These are phyloP conservation scores for Metroxylon sagu DNA, from an alignment of 176 grass and related monocot species.

Conservation along the genomic window DNA sequence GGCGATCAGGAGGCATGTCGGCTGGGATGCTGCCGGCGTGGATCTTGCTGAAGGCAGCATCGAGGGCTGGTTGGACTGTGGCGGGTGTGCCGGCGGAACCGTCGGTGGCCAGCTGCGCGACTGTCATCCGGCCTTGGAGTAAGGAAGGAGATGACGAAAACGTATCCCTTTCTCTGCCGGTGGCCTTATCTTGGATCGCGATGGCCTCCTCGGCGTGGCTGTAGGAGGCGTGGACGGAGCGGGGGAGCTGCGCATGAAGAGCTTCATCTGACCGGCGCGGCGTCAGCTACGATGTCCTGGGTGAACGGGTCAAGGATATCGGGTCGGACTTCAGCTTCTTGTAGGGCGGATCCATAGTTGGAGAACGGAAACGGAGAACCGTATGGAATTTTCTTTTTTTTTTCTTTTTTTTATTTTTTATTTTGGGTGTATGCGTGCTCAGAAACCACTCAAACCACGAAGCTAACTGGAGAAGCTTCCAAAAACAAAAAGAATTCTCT, in stretches of 20 bases:
- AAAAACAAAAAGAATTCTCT: too few species aligned
- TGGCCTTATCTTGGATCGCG: constrained; percentile 64
- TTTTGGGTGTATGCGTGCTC: too few species aligned
- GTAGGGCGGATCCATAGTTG: too few species aligned
- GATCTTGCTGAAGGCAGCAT: constrained; percentile 77
- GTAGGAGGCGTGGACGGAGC: constrained; percentile 54
- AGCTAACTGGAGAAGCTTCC: too few species aligned
- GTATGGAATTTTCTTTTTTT: too few species aligned
- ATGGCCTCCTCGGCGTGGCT: constrained; percentile 76
- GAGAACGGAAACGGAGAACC: too few species aligned
- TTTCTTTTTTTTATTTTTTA: too few species aligned
- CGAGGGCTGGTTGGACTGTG: constrained; percentile 10
- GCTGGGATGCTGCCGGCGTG: constrained; percentile 79
- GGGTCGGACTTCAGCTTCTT: not conserved
- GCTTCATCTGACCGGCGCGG: constrained; percentile 53
- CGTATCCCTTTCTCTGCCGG: constrained; percentile 80
- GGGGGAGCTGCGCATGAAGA: constrained; percentile 71
- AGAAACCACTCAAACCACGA: too few species aligned
- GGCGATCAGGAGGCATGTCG: constrained; percentile 71
- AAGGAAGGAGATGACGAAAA: constrained; percentile 76
- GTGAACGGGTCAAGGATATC: constrained; percentile 67
- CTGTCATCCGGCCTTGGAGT: constrained; percentile 83
- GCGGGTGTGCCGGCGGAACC: constrained; percentile 31
- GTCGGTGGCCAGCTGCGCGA: constrained; percentile 65
- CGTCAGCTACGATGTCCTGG: constrained; percentile 55